Evolutionary conservation across 192 early-diverging fungal genomes (phyloP), one percentile per base, ranked within the genome.

Genomic region (Chytriomyces hyalinus): DNA sequence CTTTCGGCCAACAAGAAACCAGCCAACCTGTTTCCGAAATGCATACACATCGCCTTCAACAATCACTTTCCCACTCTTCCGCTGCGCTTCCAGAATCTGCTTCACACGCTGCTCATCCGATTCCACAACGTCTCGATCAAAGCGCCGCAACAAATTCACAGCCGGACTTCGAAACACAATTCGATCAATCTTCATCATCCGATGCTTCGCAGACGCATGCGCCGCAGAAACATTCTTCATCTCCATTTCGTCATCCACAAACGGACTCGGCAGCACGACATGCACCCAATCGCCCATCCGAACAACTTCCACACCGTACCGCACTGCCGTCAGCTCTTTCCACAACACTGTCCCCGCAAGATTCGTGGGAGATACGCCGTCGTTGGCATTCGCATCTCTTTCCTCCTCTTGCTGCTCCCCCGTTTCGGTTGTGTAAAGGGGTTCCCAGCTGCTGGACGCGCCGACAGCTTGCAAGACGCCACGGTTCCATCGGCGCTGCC

Each of bases 31-130:
- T 15, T 10, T 6, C 28, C 73, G 73, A 51, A 50, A 65, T 13
- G 73, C 73, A 75, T 75, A 75, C n/a, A 75, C 73, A 49, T 64
- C 73, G n/a, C 73, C 73, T 53, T 75, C 73, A 20, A 75, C 73
- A 66, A 75, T 49, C 6, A 75, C 73, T 50, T 75, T 75, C 63
- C 47, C 62, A 3, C 45, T 7, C 61, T 26, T 60, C 45, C 61
- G 53, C 63, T 26, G 20, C 24, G 63, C 63, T 3, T n/a, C 67
- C 1, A 48, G 15, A 47, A 68, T 9, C 44, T 47, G 15, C 47
- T 36, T 48, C 44, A 26, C 3, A 2, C 47, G 63, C 13, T 9
- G n/a, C 43, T 24, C 62, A 63, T 63, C 61, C 24, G 9, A 26
- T 2, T 57, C 69, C 50, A 26, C 69, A 9, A 5, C 69, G 5